Base-by-base conservation (phyloP, 805 yeast species). In the Candida pini region DNA sequence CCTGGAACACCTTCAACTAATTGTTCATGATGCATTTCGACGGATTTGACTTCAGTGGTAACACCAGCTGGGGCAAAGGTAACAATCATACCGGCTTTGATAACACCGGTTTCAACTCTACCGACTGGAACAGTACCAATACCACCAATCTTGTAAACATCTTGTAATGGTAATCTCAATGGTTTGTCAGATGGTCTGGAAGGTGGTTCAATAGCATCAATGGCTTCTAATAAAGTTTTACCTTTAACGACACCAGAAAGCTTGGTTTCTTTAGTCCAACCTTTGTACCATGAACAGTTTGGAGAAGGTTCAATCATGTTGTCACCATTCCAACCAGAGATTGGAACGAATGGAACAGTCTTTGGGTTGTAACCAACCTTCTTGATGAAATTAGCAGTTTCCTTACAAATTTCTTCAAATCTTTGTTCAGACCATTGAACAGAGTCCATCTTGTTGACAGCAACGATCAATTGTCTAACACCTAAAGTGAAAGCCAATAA, bases 381-480 rank as follows among this genome's bases (percentile, higher is more conserved):
- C 81, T 78, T 79, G 75, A 81, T 76, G 76, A 81, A 81, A 72
- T 77, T 78, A 49, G 81, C 62, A 56, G 85, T 73, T 70, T 82
- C 87, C 76, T 78, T 78, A 64, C 68, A 62, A 55, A 81, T 81
- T 65, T 81, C 88, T 54, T 78, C 77, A 73, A 69, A 85, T 71
- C 95, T 81, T 55, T 71, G 63, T 74, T 84, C 77, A 53, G 77
- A 73, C 94, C 94, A 84, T 64, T 83, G 81, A 63, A 80, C 87
- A 65, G 92, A 79, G 76, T 84, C 95, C 95, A 84, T 85, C 85
- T 84, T 84, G 88, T 84, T 84, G 71, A 83, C 76, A 58, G 92
- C 94, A 69, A 84, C 89, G 62, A 84, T 81, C 65, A 84, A 74
- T 69, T 82, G 90, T 53, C 68, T 76, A 51, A 84, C 92, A 74